phyloP scores from a whole-genome alignment of 192 early-diverging fungal species.

The Backusella tuberculispora region DNA sequence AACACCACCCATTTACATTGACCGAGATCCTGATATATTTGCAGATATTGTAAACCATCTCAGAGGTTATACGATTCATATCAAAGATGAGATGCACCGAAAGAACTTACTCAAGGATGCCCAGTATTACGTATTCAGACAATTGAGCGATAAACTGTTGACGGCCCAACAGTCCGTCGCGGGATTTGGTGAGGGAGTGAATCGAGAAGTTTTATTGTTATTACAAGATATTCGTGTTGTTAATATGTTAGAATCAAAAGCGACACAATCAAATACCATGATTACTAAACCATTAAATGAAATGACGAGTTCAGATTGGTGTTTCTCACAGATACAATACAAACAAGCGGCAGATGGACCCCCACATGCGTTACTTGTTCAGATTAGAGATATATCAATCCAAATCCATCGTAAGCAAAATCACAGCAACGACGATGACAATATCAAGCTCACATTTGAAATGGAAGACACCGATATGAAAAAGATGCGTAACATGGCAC shows the following conservation, averaged over 20 bases:
- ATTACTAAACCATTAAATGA: background rate
- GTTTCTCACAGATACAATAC: constrained; percentile 34
- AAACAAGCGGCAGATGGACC: constrained; percentile 25
- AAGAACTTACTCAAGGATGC: constrained; percentile 59
- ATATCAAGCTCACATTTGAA: constrained; percentile 15
- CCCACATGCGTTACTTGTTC: constrained; percentile 33
- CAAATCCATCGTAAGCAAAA: constrained; percentile 19
- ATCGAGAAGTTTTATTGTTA: constrained; percentile 43
- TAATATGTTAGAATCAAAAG: constrained; percentile 22
- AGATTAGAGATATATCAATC: constrained; percentile 29
- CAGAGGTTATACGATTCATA: constrained; percentile 58
- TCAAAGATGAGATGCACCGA: constrained; percentile 57
- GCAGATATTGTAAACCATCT: constrained; percentile 57
- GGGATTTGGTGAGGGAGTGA: constrained; percentile 39
- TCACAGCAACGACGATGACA: background rate
- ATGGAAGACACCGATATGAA: constrained; percentile 18
- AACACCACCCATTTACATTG: constrained; percentile 40
- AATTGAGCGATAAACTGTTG: constrained; percentile 45
- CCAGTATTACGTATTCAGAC: constrained; percentile 47
- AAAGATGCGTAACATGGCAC: constrained; percentile 33
- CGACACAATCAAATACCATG: background rate
- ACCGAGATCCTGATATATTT: constrained; percentile 59
- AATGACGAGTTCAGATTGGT: background rate
- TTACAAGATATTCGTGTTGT: constrained; percentile 44
- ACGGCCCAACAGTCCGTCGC: constrained; percentile 40